Evolutionary conservation across 139 green algal species (phyloP), one percentile per base, ranked within the genome.

Genomic region (Ostreobium quekettii): DNA sequence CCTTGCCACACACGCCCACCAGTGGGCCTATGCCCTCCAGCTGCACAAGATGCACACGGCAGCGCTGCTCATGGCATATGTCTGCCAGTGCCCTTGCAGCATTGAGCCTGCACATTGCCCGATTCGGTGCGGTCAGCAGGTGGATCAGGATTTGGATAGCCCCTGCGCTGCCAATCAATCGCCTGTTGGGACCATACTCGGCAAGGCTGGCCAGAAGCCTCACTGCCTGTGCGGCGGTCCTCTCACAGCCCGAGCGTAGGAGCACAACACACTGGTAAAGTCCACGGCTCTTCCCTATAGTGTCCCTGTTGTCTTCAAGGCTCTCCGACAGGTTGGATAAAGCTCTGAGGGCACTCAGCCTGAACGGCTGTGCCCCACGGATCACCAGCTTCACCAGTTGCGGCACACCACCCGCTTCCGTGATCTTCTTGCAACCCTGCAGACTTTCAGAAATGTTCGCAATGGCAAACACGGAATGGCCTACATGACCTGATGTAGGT

Each of bases 401-500:
- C 53, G 28, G 33, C 7, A 62, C 15, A 8, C 28, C 53, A 8
- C 33, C 53, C 8, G 53, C 32, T 29, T 62, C 53, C 53, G 47
- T 35, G 29, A 65, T 35, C 24, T 46, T 37, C 4, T 35, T 32
- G 26, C 42, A 48, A n/a, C 58, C 58, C 28, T 65, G 58, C 15
- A 11, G 22, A 7, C 15, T 65, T 42, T 11, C 26, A 19, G 15
- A 38, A 35, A 65, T 65, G 26, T 65, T 65, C n/a, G 8, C 24
- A n/a, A 65, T 39, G n/a, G 47, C 47, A 11, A 32, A 7, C 28
- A 35, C 58, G 22, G 58, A 32, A 22, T 65, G 47, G 29, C n/a
- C 58, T 65, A 35, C 58, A 65, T 38, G 58, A 65, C 11, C 42
- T 37, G 7, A 65, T 19, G 29, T 35, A 65, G 28, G 15, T 19